Percentiles rank a stretch among this genome's conserved stretches.
These are phyloP conservation scores for Suillus alpinus DNA, from an alignment of 768 basidiomycete species.

Conservation along the genomic window DNA sequence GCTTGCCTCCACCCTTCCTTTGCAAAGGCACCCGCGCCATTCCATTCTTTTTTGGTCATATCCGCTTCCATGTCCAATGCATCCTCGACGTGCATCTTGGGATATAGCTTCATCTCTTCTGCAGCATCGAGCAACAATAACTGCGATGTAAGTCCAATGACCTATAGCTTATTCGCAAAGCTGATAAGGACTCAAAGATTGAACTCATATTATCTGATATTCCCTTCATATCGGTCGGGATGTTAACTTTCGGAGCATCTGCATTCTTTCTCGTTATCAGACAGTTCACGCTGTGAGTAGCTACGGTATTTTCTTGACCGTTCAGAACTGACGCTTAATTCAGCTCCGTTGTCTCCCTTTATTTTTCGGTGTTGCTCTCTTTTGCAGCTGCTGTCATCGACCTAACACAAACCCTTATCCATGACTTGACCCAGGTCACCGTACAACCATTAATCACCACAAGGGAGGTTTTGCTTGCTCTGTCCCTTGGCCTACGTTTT, in stretches of 20 bases:
- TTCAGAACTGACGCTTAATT: conserved; percentile 5
- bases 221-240: conserved; percentile 63
- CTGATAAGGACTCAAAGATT: conserved; percentile 36
- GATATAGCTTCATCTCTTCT: conserved; percentile 26
- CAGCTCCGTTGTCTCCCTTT: conserved; percentile 51
- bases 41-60: conserved; percentile 15
- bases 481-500: conserved; percentile 58
- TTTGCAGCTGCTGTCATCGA: conserved; percentile 67
- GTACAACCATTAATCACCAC: conserved; percentile 39
- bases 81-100: conserved; percentile 15
- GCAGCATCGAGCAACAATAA: conserved; percentile 39
- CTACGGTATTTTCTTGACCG: background rate
- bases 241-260: conserved; percentile 61
- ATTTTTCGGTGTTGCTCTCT: conserved; percentile 53
- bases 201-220: conserved; percentile 59
- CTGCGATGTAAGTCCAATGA: conserved; percentile 38
- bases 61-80: conserved; percentile 15
- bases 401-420: conserved; percentile 49
- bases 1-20: conserved; percentile 1
- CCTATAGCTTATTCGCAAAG: background rate
- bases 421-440: conserved; percentile 29
- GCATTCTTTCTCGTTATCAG: conserved; percentile 53
- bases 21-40: conserved; percentile 11
- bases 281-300: conserved; percentile 49
- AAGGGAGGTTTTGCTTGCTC: conserved; percentile 57